Evolutionary conservation across 1,284 basidiomycete genomes (phyloP), one percentile per base, ranked within the genome.

Genomic region (Lentinula novae-zelandiae): DNA sequence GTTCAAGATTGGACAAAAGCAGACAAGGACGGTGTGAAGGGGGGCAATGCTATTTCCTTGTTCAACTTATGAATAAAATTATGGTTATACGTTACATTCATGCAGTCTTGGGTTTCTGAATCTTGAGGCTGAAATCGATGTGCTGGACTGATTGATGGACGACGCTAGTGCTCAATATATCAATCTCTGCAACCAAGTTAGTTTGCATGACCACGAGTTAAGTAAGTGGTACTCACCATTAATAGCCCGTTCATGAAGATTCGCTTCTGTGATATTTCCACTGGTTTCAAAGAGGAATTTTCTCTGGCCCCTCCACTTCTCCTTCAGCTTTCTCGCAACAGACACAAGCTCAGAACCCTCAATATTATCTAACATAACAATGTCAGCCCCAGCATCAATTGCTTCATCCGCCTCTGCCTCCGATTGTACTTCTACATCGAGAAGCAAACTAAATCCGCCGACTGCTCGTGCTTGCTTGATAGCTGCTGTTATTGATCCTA

Each of bases 281-380:
- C 93, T 95, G 38, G 93, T 92, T 77, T 98, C 95, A 53, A 97
- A 84, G 69, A 92, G 72, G 73, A 96, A 97, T 69, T 90, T 91
- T 62, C 89, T 79, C 75, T 90, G 83, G 10, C 89, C 91, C 13
- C 72, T 75, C 90, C 90, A 94, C 67, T 83, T 88, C 67, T 87
- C 82, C 73, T 87, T 92, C 68, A 98, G 74, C 40, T 79, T 80
- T 58, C 78, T 80, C 5, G 93, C 91, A 5, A 90, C 86, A 36
- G 73, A 76, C 7, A 85, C 81, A 50, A 98, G 78, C 66, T 89
- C 82, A 2, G 80, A 76, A 4, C 93, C 94, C 67, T 92, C 88
- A 53, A 98, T 91, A 71, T 98, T 98, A 72, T 99, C 97, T 20
- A 99, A 85, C 96, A 99, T 99, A 71, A 99, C 82, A 55, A 99